Base-by-base conservation (phyloP, 1,284 basidiomycete genomes). In the Xerocomus minutiporus region DNA sequence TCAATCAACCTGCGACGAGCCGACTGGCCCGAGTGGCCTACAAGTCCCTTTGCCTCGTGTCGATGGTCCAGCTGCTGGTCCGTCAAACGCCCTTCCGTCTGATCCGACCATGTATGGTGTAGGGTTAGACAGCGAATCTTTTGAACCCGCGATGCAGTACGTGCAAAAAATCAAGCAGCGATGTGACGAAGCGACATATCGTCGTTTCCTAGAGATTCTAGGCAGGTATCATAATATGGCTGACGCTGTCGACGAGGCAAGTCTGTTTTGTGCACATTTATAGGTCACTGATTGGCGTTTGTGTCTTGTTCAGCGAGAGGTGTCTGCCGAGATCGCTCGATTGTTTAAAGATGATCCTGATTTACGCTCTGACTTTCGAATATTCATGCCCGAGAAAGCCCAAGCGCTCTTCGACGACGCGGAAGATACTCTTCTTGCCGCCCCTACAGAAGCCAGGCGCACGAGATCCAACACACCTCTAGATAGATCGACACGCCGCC, bases 121-220 rank as follows among this genome's bases (percentile, higher is more conserved):
- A 29, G 66, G 61, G 15, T 61, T 70, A 51, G 75, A 73, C 40
- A 72, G 61, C 9, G 73, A 71, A 55, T 71, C 76, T 29, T 78
- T 86, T 44, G 80, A 81, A 57, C 84, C 84, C 1, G 96, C 95
- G 2, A 88, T 99, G 59, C 86, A 91, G 63, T 99, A 97, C 64
- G 93, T 99, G 38, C 94, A 97, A 73, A 94, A 93, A 73, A 97
- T 98, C 74, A 98, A 97, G 73, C 88, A 91, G 60, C 85, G 93
- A 38, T 98, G 94, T 72, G 91, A 96, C 62, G 84, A 92, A 1
- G 92, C 95, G 34, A 94, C 90, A 8, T 99, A 98, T 73, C 88
- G 91, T 64, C 86, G 91, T 64, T 98, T 99, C 72, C 75, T 98
- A 53, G 93, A 96, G 71, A 93, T 97, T 57, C 74, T 98, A 29